Conservation (phyloP, 75 land plant genomes). For the Cryptomeria japonica region DNA sequence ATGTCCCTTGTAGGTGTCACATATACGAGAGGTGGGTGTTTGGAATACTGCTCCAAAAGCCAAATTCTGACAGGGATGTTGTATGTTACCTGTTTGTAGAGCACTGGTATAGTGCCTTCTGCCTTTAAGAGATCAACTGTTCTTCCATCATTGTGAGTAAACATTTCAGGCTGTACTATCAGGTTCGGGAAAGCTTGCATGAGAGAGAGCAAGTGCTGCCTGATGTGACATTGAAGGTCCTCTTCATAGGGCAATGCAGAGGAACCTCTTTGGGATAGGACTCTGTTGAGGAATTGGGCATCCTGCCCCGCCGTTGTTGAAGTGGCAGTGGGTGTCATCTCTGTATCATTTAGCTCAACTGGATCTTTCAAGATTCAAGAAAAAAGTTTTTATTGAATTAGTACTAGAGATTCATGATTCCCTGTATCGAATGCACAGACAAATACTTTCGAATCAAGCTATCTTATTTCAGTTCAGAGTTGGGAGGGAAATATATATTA, state of each 20-base stretch:
- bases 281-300: conserved; percentile 43
- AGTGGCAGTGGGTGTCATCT: background rate
- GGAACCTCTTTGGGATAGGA: conserved; percentile 36
- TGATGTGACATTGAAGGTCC: conserved; percentile 54
- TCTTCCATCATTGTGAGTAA: conserved; percentile 63
- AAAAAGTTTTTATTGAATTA: background rate
- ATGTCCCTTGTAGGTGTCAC: conserved; percentile 37
- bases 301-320: background rate
- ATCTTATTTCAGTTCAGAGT: background rate
- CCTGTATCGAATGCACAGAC: background rate
- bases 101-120: conserved; percentile 47
- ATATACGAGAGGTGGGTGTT: conserved; percentile 45
- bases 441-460: background rate
- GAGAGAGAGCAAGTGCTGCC: conserved; percentile 54
- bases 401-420: background rate
- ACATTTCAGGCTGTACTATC: conserved; percentile 24
- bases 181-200: conserved; percentile 43
- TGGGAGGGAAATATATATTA: background rate
- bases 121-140: conserved; percentile 45
- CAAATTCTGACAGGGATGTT: conserved; percentile 65
- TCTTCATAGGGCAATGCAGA: conserved; percentile 57
- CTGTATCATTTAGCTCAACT: background rate
- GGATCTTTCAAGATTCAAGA: background rate
- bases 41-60: conserved; percentile 62
- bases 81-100: conserved; percentile 29